Conservation (phyloP, 208 protist genomes). For the Acanthamoeba rhysodes region DNA sequence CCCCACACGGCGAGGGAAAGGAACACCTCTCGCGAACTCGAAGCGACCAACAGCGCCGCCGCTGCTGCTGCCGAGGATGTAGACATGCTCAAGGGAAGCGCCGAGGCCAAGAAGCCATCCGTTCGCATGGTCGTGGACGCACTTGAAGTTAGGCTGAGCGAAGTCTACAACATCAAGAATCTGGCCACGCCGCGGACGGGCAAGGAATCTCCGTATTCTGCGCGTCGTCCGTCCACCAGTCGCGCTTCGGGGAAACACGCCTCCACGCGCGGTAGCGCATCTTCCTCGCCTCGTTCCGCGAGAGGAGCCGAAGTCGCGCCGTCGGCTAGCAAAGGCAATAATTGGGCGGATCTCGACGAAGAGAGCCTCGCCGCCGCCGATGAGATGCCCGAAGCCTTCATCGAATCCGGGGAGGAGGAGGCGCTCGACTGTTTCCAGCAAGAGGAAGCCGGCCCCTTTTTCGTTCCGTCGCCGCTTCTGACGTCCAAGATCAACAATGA, state of each 20-base stretch:
- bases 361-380: background rate
- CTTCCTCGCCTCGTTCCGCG: background rate
- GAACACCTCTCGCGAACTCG: too few species aligned
- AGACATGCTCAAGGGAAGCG: background rate
- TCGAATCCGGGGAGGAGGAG: background rate
- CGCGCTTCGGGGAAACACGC: background rate
- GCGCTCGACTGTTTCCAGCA: background rate
- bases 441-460: background rate
- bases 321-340: background rate
- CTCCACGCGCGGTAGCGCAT: background rate
- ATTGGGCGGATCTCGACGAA: background rate
- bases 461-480: background rate
- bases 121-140: constrained; percentile 28
- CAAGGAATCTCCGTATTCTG: background rate
- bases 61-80: background rate
- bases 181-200: background rate
- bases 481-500: too few species aligned
- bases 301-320: background rate
- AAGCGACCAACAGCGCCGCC: background rate
- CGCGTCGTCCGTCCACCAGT: background rate
- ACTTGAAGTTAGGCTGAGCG: background rate
- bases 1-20: too few species aligned
- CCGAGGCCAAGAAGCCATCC: background rate
- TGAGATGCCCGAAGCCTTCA: background rate
- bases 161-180: background rate